Conservation (phyloP, 257 asterid genomes). For the Solanum gracilifrons region DNA sequence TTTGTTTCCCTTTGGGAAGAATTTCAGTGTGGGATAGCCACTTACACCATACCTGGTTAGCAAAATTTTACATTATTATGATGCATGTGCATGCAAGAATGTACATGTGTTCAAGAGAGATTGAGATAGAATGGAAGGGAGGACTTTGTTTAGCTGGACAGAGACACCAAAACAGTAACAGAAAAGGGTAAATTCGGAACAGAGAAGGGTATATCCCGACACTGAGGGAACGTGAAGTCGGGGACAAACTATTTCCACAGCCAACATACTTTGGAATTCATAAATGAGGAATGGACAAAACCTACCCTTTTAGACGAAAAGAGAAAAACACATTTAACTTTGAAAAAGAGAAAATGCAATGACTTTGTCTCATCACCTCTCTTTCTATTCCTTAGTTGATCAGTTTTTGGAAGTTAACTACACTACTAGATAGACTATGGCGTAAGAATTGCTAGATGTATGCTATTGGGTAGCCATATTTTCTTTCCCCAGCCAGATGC, state of each 20-base stretch:
- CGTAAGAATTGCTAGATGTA: neutral
- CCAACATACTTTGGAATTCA: neutral
- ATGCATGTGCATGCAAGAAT: neutral
- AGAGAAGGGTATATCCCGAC: neutral
- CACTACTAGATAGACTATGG: neutral
- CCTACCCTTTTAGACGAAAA: neutral
- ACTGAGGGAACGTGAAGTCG: neutral
- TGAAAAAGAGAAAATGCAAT: neutral
- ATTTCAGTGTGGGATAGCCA: slow-evolving; percentile 60
- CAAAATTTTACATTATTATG: neutral
- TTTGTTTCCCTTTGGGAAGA: slow-evolving; percentile 91
- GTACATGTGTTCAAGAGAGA: neutral
- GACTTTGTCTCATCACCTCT: neutral
- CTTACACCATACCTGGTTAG: slow-evolving; percentile 41
- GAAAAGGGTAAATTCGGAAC: neutral
- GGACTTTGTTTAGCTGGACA: neutral
- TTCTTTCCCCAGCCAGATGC: neutral
- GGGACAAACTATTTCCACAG: neutral
- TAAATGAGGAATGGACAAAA: neutral
- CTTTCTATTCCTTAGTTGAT: neutral
- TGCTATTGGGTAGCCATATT: neutral
- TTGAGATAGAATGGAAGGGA: neutral
- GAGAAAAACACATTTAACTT: neutral
- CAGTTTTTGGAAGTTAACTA: neutral
- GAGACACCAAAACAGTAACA: neutral